Evolutionary conservation across 2,329 filamentous ascomycete genomes (phyloP).

Genomic region (Hypoxylon sp.): DNA sequence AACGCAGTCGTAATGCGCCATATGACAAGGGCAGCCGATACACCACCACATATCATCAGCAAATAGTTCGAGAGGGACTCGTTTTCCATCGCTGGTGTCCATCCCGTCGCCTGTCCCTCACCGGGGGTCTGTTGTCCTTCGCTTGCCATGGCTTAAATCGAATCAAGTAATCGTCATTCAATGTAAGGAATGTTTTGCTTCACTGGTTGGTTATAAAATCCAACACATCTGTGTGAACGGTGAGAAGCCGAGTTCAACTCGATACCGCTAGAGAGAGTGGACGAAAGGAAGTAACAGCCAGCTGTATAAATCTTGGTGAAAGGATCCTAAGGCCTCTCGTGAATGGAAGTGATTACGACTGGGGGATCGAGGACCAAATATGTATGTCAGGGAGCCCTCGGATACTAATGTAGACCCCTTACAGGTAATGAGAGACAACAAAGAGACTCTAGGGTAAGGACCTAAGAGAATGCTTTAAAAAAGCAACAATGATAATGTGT

Average conservation of each 20-base stretch:
- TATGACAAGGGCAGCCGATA: slow-evolving; percentile 73
- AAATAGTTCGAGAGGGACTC: slow-evolving; percentile 72
- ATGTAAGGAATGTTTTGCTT: slow-evolving; percentile 27
- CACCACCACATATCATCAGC: slow-evolving; percentile 73
- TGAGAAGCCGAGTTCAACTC: slow-evolving; percentile 48
- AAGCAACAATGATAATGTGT: slow-evolving; percentile 26
- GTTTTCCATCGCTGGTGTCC: slow-evolving; percentile 62
- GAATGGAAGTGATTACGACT: slow-evolving; percentile 19
- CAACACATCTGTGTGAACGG: slow-evolving; percentile 27
- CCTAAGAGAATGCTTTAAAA: slow-evolving; percentile 26
- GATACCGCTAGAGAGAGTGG: slow-evolving; percentile 29
- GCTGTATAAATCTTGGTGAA: slow-evolving; percentile 40
- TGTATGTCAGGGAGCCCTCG: slow-evolving; percentile 23
- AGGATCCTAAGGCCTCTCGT: slow-evolving; percentile 16
- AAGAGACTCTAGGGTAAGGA: slow-evolving; percentile 30
- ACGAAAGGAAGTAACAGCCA: slow-evolving; percentile 48
- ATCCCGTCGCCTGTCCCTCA: slow-evolving; percentile 52
- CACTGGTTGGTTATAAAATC: slow-evolving; percentile 29
- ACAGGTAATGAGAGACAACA: slow-evolving; percentile 27
- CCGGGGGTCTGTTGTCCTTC: slow-evolving; percentile 40
- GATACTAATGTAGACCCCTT: slow-evolving; percentile 4
- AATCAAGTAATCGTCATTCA: slow-evolving; percentile 14
- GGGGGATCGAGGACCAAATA: slow-evolving; percentile 23
- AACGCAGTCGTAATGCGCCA: slow-evolving; percentile 76
- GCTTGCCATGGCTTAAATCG: slow-evolving; percentile 33